These are phyloP conservation scores for Entrophospora sp. DNA, from an alignment of 192 early-diverging fungal species.

Conservation along the genomic window DNA sequence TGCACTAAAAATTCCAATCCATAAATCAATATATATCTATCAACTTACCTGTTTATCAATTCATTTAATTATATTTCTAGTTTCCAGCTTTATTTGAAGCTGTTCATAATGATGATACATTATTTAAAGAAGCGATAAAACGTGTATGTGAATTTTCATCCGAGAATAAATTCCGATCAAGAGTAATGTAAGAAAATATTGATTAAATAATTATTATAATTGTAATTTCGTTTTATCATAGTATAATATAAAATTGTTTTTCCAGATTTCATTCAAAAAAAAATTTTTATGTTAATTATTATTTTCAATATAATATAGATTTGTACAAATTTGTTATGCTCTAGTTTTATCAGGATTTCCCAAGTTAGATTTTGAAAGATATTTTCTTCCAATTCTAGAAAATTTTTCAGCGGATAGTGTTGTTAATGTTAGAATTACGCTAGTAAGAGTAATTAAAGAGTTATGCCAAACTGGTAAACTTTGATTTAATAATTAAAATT, in stretches of 20 bases:
- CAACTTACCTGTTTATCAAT: too few relatives aligned
- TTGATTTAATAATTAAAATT: not conserved
- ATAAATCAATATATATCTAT: too few relatives aligned
- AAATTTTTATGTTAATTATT: constrained; percentile 28
- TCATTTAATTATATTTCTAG: not conserved
- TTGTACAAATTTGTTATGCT: constrained; percentile 61
- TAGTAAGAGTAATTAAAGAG: constrained; percentile 43
- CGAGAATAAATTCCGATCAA: constrained; percentile 42
- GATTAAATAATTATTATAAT: constrained; percentile 32
- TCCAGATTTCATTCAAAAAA: too few relatives aligned
- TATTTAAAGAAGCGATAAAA: constrained; percentile 27
- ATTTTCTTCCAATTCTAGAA: constrained; percentile 56
- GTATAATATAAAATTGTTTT: too few relatives aligned
- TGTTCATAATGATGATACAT: constrained; percentile 12
- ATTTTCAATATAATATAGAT: constrained; percentile 43
- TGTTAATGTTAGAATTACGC: constrained; percentile 64
- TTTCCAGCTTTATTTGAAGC: constrained; percentile 37
- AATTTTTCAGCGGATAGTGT: constrained; percentile 52
- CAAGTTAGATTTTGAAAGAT: constrained; percentile 54
- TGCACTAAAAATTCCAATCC: too few relatives aligned
- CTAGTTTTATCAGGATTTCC: constrained; percentile 47
- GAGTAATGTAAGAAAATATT: constrained; percentile 43
- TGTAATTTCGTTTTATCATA: too few relatives aligned
- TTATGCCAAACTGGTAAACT: constrained; percentile 5
- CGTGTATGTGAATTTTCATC: constrained; percentile 31